Percentiles rank a stretch among this genome's conserved stretches.
Evolutionary conservation across 108 stramenopile species (phyloP).

Genomic region (Chaetoceros tenuissimus): DNA sequence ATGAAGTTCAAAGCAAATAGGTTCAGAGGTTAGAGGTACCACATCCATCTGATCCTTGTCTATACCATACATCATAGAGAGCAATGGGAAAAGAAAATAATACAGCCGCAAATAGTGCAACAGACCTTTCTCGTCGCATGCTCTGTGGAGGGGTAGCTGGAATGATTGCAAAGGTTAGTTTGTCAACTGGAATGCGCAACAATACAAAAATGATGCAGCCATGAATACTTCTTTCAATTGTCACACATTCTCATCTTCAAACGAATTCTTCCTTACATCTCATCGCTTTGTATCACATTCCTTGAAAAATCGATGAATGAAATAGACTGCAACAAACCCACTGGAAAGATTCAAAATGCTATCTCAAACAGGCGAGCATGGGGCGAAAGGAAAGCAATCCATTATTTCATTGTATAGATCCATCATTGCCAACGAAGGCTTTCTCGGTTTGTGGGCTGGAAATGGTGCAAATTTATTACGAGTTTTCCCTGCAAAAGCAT

Average conservation of each 20-base stretch:
- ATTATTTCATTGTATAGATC: slow-evolving; percentile 44
- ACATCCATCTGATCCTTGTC: no score
- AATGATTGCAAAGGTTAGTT: slow-evolving; percentile 77
- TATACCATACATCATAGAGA: no score
- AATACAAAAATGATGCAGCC: not conserved
- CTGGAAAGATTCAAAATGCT: slow-evolving; percentile 86
- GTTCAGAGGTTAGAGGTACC: no score
- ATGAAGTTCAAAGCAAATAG: no score
- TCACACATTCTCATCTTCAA: not conserved
- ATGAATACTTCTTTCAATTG: not conserved
- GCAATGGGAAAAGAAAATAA: no score
- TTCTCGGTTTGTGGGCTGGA: slow-evolving; percentile 83
- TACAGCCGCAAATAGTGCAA: slow-evolving; percentile 28
- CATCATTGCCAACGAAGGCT: slow-evolving; percentile 71
- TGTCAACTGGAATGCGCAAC: not conserved
- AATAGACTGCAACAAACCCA: slow-evolving; percentile 79
- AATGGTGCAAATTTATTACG: slow-evolving; percentile 85
- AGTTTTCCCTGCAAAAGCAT: slow-evolving; percentile 79
- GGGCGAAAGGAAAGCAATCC: slow-evolving; percentile 8
- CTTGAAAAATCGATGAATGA: no score
- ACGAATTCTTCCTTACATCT: not conserved
- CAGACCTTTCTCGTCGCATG: slow-evolving; percentile 72
- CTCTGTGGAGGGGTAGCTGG: slow-evolving; percentile 83
- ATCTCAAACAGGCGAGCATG: slow-evolving; percentile 81
- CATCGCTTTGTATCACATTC: no score